A percentile compares a stretch with the other conserved stretches of the same genome.
Evolutionary conservation across 129 eudicot genomes (phyloP).

Genomic region (Helichrysum umbraculigerum): DNA sequence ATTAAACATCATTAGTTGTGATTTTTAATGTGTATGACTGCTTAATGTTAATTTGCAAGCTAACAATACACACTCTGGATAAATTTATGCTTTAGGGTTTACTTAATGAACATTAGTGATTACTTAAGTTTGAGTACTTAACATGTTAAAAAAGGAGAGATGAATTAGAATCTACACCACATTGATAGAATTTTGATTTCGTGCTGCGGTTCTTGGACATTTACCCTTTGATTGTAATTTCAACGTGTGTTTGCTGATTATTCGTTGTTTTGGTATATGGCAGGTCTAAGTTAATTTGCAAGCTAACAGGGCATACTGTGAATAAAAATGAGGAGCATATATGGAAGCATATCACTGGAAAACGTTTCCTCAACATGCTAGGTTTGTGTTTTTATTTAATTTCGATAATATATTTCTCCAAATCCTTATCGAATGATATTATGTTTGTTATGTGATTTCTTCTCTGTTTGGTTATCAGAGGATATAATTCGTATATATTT

Average conservation of each 20-base stretch:
- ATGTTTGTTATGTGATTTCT: background rate
- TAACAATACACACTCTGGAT: background rate
- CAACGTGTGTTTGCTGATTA: background rate
- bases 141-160: too few species aligned
- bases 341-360: constrained; percentile 96
- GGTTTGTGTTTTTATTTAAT: constrained; percentile 53
- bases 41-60: background rate
- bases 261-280: background rate
- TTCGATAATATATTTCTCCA: background rate
- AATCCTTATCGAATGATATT: background rate
- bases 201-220: background rate
- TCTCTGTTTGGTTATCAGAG: background rate
- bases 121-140: too few species aligned
- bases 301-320: constrained; percentile 68
- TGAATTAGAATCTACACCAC: background rate
- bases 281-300: constrained; percentile 81
- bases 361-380: constrained; percentile 75
- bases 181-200: background rate
- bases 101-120: too few species aligned
- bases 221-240: background rate
- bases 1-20: too few species aligned
- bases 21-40: background rate
- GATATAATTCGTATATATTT: background rate
- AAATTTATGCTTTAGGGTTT: constrained; percentile 30
- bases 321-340: constrained; percentile 93